Conservation (phyloP, 768 basidiomycete species). For the Trametes cubensis region DNA sequence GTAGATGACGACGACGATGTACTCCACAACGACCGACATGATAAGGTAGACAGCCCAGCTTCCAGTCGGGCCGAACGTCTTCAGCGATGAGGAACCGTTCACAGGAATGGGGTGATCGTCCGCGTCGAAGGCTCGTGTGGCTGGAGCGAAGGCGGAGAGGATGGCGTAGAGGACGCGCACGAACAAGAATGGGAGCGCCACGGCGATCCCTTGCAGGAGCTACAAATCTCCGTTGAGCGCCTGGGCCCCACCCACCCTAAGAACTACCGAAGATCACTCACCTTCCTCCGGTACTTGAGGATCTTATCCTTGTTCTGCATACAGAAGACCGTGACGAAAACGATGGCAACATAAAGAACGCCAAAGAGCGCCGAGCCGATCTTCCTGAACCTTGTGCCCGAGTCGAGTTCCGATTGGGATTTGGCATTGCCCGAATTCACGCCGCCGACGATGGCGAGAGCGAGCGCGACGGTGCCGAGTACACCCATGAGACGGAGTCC, state of each 20-base stretch:
- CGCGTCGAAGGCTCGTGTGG: conserved; percentile 20
- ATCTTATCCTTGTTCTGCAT: conserved; percentile 16
- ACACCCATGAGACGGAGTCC: conserved; percentile 35
- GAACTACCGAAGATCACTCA: background rate
- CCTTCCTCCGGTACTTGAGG: conserved; percentile 17
- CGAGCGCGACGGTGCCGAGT: conserved; percentile 32
- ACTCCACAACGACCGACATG: conserved; percentile 45
- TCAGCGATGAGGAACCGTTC: conserved; percentile 43
- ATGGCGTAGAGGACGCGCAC: conserved; percentile 60
- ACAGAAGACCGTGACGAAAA: conserved; percentile 11
- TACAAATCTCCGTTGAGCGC: conserved; percentile 29
- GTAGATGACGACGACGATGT: conserved; percentile 3
- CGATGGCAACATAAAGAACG: conserved; percentile 42
- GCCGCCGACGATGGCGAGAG: conserved; percentile 39
- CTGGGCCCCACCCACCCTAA: no score
- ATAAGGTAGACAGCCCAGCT: conserved; percentile 58
- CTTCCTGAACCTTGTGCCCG: conserved; percentile 34
- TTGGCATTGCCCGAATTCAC: conserved; percentile 22
- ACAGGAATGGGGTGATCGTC: conserved; percentile 38
- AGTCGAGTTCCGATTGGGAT: conserved; percentile 25
- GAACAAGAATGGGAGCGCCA: conserved; percentile 62
- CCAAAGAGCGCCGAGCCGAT: conserved; percentile 40
- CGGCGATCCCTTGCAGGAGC: conserved; percentile 58
- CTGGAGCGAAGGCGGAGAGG: conserved; percentile 59
- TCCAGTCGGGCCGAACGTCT: conserved; percentile 40